Base-by-base conservation (phyloP, 139 green algal genomes). In the Pleodorina starrii region DNA sequence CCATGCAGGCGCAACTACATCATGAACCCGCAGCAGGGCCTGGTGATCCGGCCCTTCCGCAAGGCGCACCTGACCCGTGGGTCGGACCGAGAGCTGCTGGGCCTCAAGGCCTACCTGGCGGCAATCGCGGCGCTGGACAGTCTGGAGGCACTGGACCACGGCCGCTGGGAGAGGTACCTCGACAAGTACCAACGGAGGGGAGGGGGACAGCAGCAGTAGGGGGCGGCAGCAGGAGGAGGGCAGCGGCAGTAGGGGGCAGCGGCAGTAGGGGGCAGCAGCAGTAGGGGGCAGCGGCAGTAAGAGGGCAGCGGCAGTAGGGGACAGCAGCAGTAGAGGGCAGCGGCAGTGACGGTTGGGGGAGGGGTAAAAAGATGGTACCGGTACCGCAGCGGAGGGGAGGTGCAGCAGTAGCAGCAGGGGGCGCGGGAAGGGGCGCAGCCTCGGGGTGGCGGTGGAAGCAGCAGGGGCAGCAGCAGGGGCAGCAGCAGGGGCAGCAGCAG, bases 1-100 rank as follows among this genome's bases (percentile, higher is more conserved):
- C n/a, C n/a, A n/a, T n/a, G n/a, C 84, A 95, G 92, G 85, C 91
- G 97, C 40, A 99, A 99, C 92, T 99, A 97, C 84, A 93, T 99
- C 11, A 97, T 99, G 94, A 99, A 99, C 90, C 94, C 94, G 86
- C 95, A 98, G 92, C 92, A 97, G 43, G 97, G 97, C 10, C 94
- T 99, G n/a, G 95, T 97, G 25, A 99, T 99, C 87, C 91, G 95
- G 5, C 97, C 98, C 5, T 99, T 96, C 90, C 95, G 93, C 46
- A 95, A 96, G 42, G 94, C 97, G 0, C 94, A 98, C 87, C 84
- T 94, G 12, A 97, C 90, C n/a, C 92, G 96, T 5, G 69, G 79
- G 42, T 96, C 92, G 0, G 98, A 99, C 87, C 89, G 90, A 14
- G 98, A 99, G 94, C 95, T 99, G 80, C 72, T 97, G 17, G 73